Evolutionary conservation across 2,329 filamentous ascomycete species (phyloP), one percentile per base, ranked within the genome.

Genomic region (Colletotrichum tamarilloi): DNA sequence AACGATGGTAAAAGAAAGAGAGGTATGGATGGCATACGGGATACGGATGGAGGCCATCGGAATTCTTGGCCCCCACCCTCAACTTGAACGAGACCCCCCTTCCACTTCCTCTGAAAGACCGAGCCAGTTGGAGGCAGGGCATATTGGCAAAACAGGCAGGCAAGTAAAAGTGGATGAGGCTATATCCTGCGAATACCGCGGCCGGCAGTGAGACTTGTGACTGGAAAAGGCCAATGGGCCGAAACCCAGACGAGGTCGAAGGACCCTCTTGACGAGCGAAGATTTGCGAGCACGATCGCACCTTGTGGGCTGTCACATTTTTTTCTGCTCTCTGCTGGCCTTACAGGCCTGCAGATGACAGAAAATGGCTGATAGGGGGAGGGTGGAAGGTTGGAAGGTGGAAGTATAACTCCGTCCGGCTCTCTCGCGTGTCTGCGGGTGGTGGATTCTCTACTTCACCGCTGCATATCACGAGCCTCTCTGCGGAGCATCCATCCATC

Each of bases 261-360:
- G 42, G 14, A 5, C 35, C 35, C 46, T 46, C 49, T 7, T 38
- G 28, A n/a, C 52, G 65, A 63, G 32, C 65, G 69, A 53, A 72
- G 69, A 68, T 72, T 72, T 68, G 69, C 69, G 69, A 72, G 69
- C 42, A 46, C 42, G 42, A 72, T 68, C 53, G 65, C 53, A 46
- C 46, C 46, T 46, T 53, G 53, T 55, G 69, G 69, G 65, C 69
- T 64, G 42, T 68, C 65, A 63, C 59, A 67, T 62, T 72, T 58
- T 32, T 11, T 32, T 52, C 14, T 59, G 14, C 14, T 46, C 7
- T 8, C 42, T n/a, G n/a, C 42, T 59, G 69, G 30, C 59, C 58
- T 55, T 64, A 32, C 59, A 55, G 30, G 42, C 49, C 26, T 38
- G 22, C 38, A 66, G 42, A 68, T 60, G 69, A 64, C 66, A 32